Conservation (phyloP, 768 basidiomycete genomes). For the Lentinula boryana region DNA sequence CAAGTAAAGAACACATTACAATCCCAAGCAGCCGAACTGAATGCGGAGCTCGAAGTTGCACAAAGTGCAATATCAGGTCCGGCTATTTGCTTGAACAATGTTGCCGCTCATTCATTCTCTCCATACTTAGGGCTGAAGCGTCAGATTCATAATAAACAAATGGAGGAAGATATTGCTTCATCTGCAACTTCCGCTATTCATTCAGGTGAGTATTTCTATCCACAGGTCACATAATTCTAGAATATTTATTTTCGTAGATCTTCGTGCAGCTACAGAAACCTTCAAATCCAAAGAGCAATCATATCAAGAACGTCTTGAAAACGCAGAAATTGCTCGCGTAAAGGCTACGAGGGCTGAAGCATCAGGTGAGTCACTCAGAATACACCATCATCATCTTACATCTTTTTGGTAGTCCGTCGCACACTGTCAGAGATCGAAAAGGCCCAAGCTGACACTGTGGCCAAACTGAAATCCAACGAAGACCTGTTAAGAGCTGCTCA, state of each 20-base stretch:
- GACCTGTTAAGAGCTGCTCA: conserved; percentile 45
- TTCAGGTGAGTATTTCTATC: conserved; percentile 34
- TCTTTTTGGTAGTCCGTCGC: conserved; percentile 43
- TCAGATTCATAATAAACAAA: conserved; percentile 50
- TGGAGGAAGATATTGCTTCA: conserved; percentile 57
- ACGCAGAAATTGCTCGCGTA: conserved; percentile 61
- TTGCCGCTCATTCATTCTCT: background rate
- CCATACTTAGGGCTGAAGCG: conserved; percentile 44
- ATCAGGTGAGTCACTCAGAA: conserved; percentile 34
- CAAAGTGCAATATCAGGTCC: conserved; percentile 58
- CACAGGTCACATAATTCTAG: background rate
- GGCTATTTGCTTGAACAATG: conserved; percentile 7
- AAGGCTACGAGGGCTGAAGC: conserved; percentile 62
- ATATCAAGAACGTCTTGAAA: conserved; percentile 56
- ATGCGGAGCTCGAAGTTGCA: conserved; percentile 50
- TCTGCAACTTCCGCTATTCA: conserved; percentile 56
- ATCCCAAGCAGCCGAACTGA: conserved; percentile 43
- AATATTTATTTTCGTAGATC: conserved; percentile 30
- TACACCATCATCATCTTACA: background rate
- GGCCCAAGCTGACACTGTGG: conserved; percentile 39
- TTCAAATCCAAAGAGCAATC: conserved; percentile 59
- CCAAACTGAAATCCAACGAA: conserved; percentile 48
- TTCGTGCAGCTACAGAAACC: conserved; percentile 57
- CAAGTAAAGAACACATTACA: conserved; percentile 55
- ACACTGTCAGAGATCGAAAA: conserved; percentile 60